Evolutionary conservation across 1,139 yeast species (phyloP).

Genomic region (Candida anutae): DNA sequence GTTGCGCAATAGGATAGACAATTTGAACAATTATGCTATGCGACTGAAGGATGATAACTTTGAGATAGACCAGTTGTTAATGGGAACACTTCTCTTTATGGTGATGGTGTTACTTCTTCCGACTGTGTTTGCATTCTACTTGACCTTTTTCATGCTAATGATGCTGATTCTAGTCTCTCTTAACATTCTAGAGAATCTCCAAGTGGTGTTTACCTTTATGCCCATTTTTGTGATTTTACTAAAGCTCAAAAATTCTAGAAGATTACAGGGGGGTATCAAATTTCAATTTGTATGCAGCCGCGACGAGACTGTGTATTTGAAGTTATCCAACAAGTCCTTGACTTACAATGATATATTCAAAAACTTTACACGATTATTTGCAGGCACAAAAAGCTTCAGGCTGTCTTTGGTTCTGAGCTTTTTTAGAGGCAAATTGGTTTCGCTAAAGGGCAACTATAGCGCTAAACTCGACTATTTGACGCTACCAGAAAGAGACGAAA

Average conservation of each 20-base stretch:
- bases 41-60: conserved; percentile 34
- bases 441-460: conserved; percentile 21
- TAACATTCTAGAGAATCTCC: conserved; percentile 50
- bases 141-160: conserved; percentile 59
- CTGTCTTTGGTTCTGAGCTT: conserved; percentile 20
- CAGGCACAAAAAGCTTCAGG: conserved; percentile 23
- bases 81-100: conserved; percentile 86
- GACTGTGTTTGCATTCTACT: conserved; percentile 78
- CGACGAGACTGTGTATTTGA: conserved; percentile 17
- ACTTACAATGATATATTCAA: conserved; percentile 30
- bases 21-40: conserved; percentile 43
- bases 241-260: conserved; percentile 69
- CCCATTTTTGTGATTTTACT: conserved; percentile 79
- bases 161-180: conserved; percentile 42
- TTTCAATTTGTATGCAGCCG: conserved; percentile 23
- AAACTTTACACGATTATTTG: conserved; percentile 26
- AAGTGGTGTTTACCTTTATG: conserved; percentile 69
- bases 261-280: conserved; percentile 85
- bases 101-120: conserved; percentile 74
- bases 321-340: conserved; percentile 32
- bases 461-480: conserved; percentile 33
- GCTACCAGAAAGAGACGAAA: conserved; percentile 25
- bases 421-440: conserved; percentile 23
- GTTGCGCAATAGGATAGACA: conserved; percentile 76
- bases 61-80: conserved; percentile 75